Conservation (phyloP, 108 stramenopile genomes). For the Thalassiosira profunda region DNA sequence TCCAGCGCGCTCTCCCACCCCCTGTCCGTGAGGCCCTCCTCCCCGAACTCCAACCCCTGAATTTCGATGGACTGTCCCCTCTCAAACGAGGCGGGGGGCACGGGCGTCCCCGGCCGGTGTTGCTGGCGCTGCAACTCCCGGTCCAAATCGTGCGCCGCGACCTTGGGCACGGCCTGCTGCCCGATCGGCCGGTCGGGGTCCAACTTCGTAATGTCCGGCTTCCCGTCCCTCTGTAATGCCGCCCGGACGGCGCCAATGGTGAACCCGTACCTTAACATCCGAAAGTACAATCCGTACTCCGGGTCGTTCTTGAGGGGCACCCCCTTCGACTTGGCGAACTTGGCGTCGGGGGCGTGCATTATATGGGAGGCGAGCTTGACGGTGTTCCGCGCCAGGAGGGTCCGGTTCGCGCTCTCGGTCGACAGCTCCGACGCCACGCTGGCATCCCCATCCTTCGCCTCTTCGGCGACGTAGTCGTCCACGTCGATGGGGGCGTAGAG, state of each 20-base stretch:
- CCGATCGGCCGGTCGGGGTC: constrained; percentile 18
- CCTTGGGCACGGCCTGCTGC: constrained; percentile 1
- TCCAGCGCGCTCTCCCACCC: constrained; percentile 12
- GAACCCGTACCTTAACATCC: constrained; percentile 21
- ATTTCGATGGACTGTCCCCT: background rate
- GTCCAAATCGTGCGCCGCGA: background rate
- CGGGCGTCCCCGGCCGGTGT: no score
- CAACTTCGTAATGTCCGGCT: constrained; percentile 28
- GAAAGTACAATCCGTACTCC: constrained; percentile 31
- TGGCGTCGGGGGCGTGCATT: background rate
- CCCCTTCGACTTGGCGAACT: background rate
- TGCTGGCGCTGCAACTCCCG: no score
- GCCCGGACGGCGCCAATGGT: constrained; percentile 22
- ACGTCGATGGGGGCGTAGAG: background rate
- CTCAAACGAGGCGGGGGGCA: no score
- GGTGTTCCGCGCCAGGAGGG: background rate
- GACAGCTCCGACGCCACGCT: background rate
- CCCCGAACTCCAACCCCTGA: background rate
- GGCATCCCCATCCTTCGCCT: background rate
- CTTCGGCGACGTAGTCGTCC: background rate
- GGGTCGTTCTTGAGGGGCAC: constrained; percentile 44
- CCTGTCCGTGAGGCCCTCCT: constrained; percentile 5
- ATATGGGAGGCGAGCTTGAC: constrained; percentile 10
- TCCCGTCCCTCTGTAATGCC: constrained; percentile 32
- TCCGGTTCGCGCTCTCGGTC: constrained; percentile 1